Conservation (phyloP, 768 basidiomycete genomes). For the Austroboletus festivus region DNA sequence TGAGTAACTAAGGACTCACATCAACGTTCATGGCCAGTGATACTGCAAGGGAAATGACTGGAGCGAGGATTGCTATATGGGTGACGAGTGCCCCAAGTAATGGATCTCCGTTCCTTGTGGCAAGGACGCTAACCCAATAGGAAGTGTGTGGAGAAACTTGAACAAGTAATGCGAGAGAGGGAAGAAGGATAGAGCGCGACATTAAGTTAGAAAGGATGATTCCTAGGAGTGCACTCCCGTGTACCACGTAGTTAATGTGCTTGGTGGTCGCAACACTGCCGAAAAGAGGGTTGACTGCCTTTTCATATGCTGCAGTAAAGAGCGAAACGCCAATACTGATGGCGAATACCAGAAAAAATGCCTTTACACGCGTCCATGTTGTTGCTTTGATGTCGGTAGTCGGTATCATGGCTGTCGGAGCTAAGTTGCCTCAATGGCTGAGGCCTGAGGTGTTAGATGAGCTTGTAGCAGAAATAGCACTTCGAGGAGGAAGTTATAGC, state of each 20-base stretch:
- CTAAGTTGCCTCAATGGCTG: too few relatives aligned
- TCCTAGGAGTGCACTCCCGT: constrained; percentile 36
- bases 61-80: constrained; percentile 55
- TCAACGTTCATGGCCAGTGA: constrained; percentile 42
- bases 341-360: constrained; percentile 25
- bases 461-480: too few relatives aligned
- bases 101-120: constrained; percentile 51
- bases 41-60: constrained; percentile 51
- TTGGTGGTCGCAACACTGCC: constrained; percentile 54
- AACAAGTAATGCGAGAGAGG: constrained; percentile 39
- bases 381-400: constrained; percentile 1
- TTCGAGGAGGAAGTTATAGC: too few relatives aligned
- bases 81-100: constrained; percentile 56
- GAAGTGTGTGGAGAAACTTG: constrained; percentile 56
- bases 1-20: constrained; percentile 30
- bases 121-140: constrained; percentile 63
- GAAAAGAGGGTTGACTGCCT: constrained; percentile 66
- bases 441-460: too few relatives aligned
- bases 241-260: constrained; percentile 42
- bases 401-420: not conserved
- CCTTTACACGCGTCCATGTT: constrained; percentile 13
- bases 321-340: constrained; percentile 46
- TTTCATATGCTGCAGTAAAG: constrained; percentile 58
- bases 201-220: constrained; percentile 30
- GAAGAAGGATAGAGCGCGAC: constrained; percentile 20